These are phyloP conservation scores for Mucor piriformis DNA, from an alignment of 371 early-diverging fungal species.

Conservation along the genomic window DNA sequence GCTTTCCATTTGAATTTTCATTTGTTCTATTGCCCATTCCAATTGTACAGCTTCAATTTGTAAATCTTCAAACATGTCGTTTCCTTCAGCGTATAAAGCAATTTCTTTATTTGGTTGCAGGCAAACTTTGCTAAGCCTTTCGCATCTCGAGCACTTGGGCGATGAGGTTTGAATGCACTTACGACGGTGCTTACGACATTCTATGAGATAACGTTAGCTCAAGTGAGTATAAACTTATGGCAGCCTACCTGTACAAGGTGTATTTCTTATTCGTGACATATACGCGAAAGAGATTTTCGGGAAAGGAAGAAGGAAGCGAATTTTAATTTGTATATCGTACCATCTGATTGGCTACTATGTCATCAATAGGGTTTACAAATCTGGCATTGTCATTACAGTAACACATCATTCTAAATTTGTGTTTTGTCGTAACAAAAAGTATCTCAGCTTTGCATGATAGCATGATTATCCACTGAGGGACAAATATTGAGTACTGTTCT, in stretches of 20 bases:
- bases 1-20: slow-evolving; percentile 8
- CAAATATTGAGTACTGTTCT: no score
- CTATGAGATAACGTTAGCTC: slow-evolving; percentile 1
- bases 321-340: no score
- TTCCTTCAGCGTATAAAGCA: not conserved
- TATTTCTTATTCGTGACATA: not conserved
- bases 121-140: slow-evolving; percentile 12
- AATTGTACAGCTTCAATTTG: slow-evolving; percentile 3
- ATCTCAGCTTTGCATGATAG: no score
- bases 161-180: slow-evolving; percentile 10
- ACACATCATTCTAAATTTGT: no score
- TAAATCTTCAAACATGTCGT: not conserved
- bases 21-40: not conserved
- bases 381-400: no score
- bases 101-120: not conserved
- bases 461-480: no score
- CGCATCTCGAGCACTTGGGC: slow-evolving; percentile 10
- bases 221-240: not conserved
- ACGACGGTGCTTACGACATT: slow-evolving; percentile 22
- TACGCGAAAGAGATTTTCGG: no score
- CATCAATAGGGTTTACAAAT: no score
- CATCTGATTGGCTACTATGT: no score
- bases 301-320: no score
- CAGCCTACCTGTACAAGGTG: slow-evolving; percentile 12
- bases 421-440: no score